These are phyloP conservation scores for Wickerhamiella kurtzmanii DNA, from an alignment of 805 yeast species.

Conservation along the genomic window DNA sequence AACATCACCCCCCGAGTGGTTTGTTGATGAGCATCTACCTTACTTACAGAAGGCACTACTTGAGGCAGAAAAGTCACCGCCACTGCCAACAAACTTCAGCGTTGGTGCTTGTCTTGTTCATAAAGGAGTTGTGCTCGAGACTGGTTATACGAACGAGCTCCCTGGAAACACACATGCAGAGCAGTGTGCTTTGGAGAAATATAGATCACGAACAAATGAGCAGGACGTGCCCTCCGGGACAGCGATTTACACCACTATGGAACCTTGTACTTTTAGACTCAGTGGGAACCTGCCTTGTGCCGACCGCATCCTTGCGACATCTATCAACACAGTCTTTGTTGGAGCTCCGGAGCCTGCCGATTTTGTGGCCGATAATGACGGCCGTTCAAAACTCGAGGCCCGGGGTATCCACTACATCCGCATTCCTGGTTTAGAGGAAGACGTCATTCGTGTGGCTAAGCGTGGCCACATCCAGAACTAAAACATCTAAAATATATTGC, in stretches of 20 bases:
- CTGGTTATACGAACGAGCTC: slow-evolving; percentile 82
- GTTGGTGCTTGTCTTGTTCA: slow-evolving; percentile 83
- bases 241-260: slow-evolving; percentile 89
- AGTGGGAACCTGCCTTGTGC: slow-evolving; percentile 87
- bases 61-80: slow-evolving; percentile 69
- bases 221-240: slow-evolving; percentile 55
- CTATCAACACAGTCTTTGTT: slow-evolving; percentile 64
- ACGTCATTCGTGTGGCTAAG: slow-evolving; percentile 53
- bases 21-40: slow-evolving; percentile 39
- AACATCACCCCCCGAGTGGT: slow-evolving; percentile 78
- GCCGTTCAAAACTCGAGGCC: slow-evolving; percentile 39
- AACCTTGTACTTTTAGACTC: slow-evolving; percentile 79
- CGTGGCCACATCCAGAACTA: slow-evolving; percentile 40
- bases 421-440: slow-evolving; percentile 71
- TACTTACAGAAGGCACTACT: slow-evolving; percentile 66
- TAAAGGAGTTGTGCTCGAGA: slow-evolving; percentile 49
- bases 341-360: slow-evolving; percentile 87
- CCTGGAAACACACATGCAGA: slow-evolving; percentile 97
- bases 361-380: slow-evolving; percentile 67
- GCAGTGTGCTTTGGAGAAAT: slow-evolving; percentile 80
- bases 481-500: background rate
- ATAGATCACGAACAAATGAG: slow-evolving; percentile 30
- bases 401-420: slow-evolving; percentile 59
- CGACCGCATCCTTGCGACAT: slow-evolving; percentile 51
- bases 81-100: slow-evolving; percentile 73